Conservation (phyloP, 345 rosid species). For the Aquilaria yunnanensis region DNA sequence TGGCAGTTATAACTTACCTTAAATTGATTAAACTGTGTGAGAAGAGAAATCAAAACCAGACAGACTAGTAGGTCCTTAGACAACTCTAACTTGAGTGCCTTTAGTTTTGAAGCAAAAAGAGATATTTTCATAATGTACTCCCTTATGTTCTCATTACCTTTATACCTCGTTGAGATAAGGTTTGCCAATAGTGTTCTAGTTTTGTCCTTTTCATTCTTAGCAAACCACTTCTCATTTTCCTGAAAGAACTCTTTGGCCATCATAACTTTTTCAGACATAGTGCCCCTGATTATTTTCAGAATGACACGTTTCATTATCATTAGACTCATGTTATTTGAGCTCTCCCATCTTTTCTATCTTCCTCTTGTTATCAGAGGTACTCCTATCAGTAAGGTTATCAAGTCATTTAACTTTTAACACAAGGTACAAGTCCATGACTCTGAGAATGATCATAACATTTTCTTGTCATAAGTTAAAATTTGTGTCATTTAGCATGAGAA, state of each 20-base stretch:
- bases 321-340: background rate
- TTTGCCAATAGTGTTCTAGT: conserved; percentile 2
- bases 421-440: background rate
- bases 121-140: conserved; percentile 1
- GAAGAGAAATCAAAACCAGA: conserved; percentile 18
- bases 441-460: background rate
- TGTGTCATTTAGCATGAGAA: background rate
- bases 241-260: background rate
- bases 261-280: too few relatives aligned
- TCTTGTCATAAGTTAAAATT: background rate
- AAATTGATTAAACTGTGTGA: conserved; percentile 8
- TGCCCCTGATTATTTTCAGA: too few relatives aligned
- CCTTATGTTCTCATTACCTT: background rate
- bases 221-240: conserved; percentile 12
- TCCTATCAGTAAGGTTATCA: background rate
- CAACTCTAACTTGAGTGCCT: too few relatives aligned
- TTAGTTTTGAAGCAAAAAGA: background rate
- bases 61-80: background rate
- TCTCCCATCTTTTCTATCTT: background rate
- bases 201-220: conserved; percentile 15
- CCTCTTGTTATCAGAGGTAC: background rate
- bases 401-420: background rate
- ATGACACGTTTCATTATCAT: background rate
- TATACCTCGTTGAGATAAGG: conserved; percentile 2
- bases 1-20: conserved; percentile 9